phyloP scores from a whole-genome alignment of 768 basidiomycete genomes.

The Mycena rosella region DNA sequence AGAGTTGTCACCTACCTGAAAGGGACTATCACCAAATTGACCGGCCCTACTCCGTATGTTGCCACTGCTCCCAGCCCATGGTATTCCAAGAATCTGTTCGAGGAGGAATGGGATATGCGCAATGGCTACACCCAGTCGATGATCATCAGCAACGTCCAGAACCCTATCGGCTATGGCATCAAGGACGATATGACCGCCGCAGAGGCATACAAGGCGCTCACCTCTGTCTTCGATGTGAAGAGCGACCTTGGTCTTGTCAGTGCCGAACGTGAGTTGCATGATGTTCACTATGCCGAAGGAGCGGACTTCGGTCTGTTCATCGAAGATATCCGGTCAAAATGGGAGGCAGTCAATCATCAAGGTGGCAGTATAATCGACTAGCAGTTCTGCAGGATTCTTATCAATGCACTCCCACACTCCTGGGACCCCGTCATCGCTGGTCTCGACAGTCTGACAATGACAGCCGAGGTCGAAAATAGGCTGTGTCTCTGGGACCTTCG shows the following conservation, averaged over 20 bases:
- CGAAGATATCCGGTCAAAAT: background rate
- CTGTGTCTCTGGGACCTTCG: background rate
- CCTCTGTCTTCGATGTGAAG: background rate
- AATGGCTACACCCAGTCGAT: background rate
- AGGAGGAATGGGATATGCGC: conserved; percentile 8
- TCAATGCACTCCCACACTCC: background rate
- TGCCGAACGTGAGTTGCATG: background rate
- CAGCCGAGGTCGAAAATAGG: background rate
- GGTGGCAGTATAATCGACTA: background rate
- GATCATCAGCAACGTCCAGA: conserved; percentile 2
- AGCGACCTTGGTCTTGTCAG: background rate
- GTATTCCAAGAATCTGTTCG: background rate
- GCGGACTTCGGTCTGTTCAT: background rate
- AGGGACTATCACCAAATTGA: background rate
- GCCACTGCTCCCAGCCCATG: background rate
- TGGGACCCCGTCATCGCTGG: conserved; percentile 1
- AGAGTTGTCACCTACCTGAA: background rate
- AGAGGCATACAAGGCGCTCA: background rate
- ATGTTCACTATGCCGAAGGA: background rate
- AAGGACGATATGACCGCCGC: background rate
- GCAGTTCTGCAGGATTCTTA: background rate
- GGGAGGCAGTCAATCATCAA: background rate
- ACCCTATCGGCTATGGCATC: background rate
- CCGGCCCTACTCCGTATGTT: background rate
- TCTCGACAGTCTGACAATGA: background rate